Evolutionary conservation across 441 rosid species (phyloP).

Genomic region (Jatropha podagrica): DNA sequence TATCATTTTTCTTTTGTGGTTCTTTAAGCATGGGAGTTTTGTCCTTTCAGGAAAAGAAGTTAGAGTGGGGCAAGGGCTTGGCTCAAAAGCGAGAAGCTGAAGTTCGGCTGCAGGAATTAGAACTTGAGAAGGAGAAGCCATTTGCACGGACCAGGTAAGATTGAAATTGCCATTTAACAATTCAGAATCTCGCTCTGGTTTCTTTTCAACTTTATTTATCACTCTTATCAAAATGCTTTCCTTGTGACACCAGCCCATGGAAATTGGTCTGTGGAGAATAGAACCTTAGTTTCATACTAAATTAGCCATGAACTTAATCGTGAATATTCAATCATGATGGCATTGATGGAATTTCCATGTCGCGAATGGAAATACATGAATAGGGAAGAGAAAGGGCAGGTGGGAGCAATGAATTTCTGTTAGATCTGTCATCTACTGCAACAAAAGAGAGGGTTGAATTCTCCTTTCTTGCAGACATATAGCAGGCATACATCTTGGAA

Average conservation of each 20-base stretch:
- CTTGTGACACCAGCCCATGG: background rate
- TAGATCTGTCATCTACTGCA: background rate
- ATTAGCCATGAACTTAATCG: background rate
- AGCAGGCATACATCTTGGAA: background rate
- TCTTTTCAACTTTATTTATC: background rate
- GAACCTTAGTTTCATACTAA: background rate
- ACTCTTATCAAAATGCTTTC: background rate
- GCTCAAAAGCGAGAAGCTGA: conserved; percentile 93
- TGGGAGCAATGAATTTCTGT: background rate
- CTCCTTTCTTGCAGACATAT: background rate
- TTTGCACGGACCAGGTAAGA: conserved; percentile 88
- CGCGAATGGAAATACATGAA: background rate
- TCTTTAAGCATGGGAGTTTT: background rate
- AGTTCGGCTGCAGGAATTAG: conserved; percentile 66
- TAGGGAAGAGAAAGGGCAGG: background rate
- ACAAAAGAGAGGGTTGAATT: background rate
- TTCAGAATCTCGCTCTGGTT: background rate
- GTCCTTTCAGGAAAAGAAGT: conserved; percentile 58
- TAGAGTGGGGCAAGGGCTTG: conserved; percentile 98
- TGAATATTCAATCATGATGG: background rate
- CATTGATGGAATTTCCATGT: background rate
- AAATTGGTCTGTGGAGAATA: background rate
- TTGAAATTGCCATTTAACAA: background rate
- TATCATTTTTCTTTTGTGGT: background rate
- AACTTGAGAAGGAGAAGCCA: conserved; percentile 85